phyloP scores from a whole-genome alignment of 2,329 filamentous ascomycete species.

The Phialophora chinensis region DNA sequence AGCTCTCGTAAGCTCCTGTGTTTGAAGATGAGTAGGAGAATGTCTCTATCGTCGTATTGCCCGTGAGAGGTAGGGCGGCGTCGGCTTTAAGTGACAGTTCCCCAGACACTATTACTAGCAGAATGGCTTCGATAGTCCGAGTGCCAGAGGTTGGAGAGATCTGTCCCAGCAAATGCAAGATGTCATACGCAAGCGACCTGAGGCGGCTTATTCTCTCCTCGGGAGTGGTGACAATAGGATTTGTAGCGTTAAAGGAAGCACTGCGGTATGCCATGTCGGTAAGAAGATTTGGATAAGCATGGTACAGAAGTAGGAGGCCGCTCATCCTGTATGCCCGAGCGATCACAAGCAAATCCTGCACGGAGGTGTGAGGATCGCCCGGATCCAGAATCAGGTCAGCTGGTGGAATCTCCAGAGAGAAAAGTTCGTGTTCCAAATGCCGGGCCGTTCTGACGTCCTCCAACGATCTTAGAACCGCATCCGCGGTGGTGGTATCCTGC shows the following conservation, averaged over 20 bases:
- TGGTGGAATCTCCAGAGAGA: conserved; percentile 15
- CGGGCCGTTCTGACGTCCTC: background rate
- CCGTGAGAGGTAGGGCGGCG: background rate
- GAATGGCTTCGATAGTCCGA: conserved; percentile 21
- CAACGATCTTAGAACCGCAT: background rate
- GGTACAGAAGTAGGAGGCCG: conserved; percentile 18
- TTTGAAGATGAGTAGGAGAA: background rate
- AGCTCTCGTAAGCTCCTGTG: background rate
- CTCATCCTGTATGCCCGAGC: conserved; percentile 16
- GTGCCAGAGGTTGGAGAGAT: conserved; percentile 17
- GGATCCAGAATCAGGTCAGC: conserved; percentile 7
- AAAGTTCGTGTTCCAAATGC: conserved; percentile 8
- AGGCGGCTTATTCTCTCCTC: background rate
- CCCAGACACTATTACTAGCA: conserved; percentile 18
- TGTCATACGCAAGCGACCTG: conserved; percentile 4
- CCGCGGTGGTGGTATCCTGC: background rate
- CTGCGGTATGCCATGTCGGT: background rate
- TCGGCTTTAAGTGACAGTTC: conserved; percentile 4
- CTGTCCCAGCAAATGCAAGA: conserved; percentile 6
- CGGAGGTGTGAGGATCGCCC: conserved; percentile 14
- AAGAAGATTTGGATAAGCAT: conserved; percentile 15
- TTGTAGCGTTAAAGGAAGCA: background rate
- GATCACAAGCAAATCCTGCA: conserved; percentile 18
- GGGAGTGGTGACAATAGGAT: no score
- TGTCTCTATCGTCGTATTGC: no score